Base-by-base conservation (phyloP, 305 asterid species). In the Rubia peregrina region DNA sequence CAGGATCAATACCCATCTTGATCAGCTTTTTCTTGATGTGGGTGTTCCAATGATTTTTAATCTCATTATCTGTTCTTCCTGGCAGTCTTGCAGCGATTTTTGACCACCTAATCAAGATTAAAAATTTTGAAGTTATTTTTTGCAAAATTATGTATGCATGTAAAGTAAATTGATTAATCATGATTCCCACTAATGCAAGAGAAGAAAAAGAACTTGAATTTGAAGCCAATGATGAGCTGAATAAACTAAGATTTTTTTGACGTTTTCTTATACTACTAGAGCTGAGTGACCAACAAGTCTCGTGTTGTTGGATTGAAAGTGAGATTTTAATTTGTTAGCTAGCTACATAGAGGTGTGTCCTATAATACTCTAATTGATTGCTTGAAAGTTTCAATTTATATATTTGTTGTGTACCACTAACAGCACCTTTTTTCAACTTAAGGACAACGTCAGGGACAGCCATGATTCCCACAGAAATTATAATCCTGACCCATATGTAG, bases 11-110 rank as follows among this genome's bases (percentile, higher is more conserved):
- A 33, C 97, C 98, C 93, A 87, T 86, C 77, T 87, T 92, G 3
- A 92, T 68, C 61, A 92, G 96, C 74, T 92, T 92, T 69, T 90
- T 92, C 87, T 92, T 92, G 64, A 90, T 88, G 61, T 92, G 96
- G 0, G 96, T 92, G 81, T 92, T 90, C 98, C 98, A 92, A 6
- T 92, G 96, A 68, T 92, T 92, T 76, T 92, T 92, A 68, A 92
- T 92, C 81, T 92, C 98, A 16, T 90, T 92, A 43, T 92, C 98
- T 0, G 98, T 92, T 41, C 98, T 84, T 62, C 98, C 98, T 0
- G 98, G 96, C 79, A 92, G 73, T 72, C 85, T 82, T 71, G 97
- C 85, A 22, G 97, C 98, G 16, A 92, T 92, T 68, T 88, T 90
- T 4, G 96, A 92, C 98, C 98, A 92, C 85, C 96, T 91, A 44